Evolutionary conservation across 2,329 filamentous ascomycete genomes (phyloP).

Genomic region (Hymenoscyphus albidus): DNA sequence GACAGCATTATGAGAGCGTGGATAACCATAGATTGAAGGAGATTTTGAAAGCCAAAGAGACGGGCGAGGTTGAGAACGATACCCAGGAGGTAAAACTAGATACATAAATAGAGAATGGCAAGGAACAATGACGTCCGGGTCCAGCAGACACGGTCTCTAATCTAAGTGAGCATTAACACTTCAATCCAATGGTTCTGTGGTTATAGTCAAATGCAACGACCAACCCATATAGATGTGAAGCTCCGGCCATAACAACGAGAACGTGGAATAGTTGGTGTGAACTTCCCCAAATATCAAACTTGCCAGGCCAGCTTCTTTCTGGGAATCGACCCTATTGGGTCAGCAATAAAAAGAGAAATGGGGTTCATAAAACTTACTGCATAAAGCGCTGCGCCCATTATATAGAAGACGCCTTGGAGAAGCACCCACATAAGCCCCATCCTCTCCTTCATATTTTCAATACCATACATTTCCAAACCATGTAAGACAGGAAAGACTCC

Average conservation of each 20-base stretch:
- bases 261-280: constrained; percentile 97
- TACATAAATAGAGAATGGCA: constrained; percentile 1
- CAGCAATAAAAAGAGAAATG: constrained; percentile 1
- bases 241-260: constrained; percentile 77
- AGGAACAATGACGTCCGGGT: neutral
- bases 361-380: constrained; percentile 52
- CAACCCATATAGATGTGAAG: constrained; percentile 76
- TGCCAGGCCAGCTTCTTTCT: constrained; percentile 72
- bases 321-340: constrained; percentile 67
- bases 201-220: constrained; percentile 82
- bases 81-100: neutral
- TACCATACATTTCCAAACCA: constrained; percentile 64
- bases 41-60: constrained; percentile 9
- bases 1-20: constrained; percentile 22
- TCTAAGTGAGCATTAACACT: constrained; percentile 21
- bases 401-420: constrained; percentile 77
- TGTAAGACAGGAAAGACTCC: constrained; percentile 81
- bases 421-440: constrained; percentile 82
- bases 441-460: constrained; percentile 59
- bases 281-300: constrained; percentile 86
- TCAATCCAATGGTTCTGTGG: constrained; percentile 49
- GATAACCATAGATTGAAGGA: constrained; percentile 23
- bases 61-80: neutral
- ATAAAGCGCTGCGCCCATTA: constrained; percentile 80
- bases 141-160: neutral